Base-by-base conservation (phyloP, 2,329 filamentous ascomycete genomes). In the Colletotrichum shisoi region DNA sequence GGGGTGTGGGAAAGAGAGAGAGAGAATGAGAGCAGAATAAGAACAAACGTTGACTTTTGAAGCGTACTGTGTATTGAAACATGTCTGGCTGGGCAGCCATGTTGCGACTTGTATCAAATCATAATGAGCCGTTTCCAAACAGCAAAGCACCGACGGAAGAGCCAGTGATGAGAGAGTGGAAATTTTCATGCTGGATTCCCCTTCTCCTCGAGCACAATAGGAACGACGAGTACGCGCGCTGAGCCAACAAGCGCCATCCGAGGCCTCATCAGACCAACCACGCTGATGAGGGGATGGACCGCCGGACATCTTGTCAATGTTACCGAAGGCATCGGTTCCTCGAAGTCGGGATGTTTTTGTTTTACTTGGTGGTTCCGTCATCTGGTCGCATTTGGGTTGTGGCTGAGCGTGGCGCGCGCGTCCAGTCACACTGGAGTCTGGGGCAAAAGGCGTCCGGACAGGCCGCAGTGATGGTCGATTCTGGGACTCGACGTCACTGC, bases 221-320 rank as follows among this genome's bases (percentile, higher is more conserved):
- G 6, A 37, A 52, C 11, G 49, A 52, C 31, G 8, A 34, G 31
- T 34, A 9, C 31, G 49, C 19, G n/a, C n/a, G 27, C 17, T 8
- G 59, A 62, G 31, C 27, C 31, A 53, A 42, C 12, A 42, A 45
- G 3, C 15, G 58, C 58, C 58, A 53, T 21, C 48, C 27, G 31
- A 54, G 31, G n/a, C 12, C 54, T 51, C 37, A 52, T 64, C 40
- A 53, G 46, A 67, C 57, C 44, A 56, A 37, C 13, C 15, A 19
- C 19, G 40, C 51, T 62, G 52, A 59, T 54, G 53, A 67, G 46
- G 53, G 63, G 64, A 67, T 63, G 63, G 56, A 17, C 59, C 53
- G 46, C 60, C 15, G 31, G 17, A 53, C 31, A 19, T 56, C 53
- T 67, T 54, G 64, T 60, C 53, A 31, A 42, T 42, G 46, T 40